Evolutionary conservation across 2,329 filamentous ascomycete species (phyloP), one percentile per base, ranked within the genome.

Genomic region (Ustulina deusta): DNA sequence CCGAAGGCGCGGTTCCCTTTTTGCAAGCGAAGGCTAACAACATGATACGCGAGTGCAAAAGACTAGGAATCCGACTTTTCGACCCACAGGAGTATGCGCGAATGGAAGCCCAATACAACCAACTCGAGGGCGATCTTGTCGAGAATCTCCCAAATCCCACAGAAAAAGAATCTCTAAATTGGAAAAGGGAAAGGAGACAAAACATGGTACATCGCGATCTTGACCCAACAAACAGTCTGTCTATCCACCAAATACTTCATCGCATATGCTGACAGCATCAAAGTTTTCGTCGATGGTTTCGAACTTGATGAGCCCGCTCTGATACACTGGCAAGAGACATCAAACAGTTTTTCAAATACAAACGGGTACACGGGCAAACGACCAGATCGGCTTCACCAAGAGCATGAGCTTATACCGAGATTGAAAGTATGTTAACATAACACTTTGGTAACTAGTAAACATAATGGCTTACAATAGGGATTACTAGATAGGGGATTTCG

Each of bases 201-300:
- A 75, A 71, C 10, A 60, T 72, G 38, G 61, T 75, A 20, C 74
- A 76, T 32, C 69, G 70, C 10, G 74, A 76, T 55, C 68, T 75
- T 20, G 74, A 75, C 34, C 73, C 74, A 11, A 48, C 11, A 1
- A 76, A 76, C 42, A 61, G 74, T 76, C 29, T 44, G 72, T 64
- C 25, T 44, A n/a, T 29, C 32, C 22, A 40, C 6, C 6, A 4
- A 25, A 52, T 13, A 2, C 54, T 38, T 10, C 44, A 46, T n/a
- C 13, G 9, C 11, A 38, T 25, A 25, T 13, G 27, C 48, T 60
- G 11, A 68, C 15, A 6, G 15, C 6, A 10, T 29, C 59, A 7
- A 40, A 75, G 74, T 75, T 25, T 64, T 76, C 15, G 44, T 75
- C 36, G 46, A 54, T 17, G 61, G 67, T 4, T 29, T 71, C 3